Conservation (phyloP, 352 stramenopile species). For the Salisapilia sapeloensis region DNA sequence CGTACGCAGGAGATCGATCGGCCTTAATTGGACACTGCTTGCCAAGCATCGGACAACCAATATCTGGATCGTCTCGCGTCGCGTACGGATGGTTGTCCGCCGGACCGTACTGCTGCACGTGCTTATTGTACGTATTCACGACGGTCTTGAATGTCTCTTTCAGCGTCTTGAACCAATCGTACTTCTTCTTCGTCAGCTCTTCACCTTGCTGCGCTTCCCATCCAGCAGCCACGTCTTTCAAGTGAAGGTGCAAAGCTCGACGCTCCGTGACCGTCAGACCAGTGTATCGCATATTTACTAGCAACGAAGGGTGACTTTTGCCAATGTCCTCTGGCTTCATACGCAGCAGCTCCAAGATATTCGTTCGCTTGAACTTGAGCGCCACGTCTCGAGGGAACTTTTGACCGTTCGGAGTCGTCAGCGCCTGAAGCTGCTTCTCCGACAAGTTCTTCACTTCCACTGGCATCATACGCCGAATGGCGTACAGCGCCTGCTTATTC, state of each 20-base stretch:
- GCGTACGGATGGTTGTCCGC: conserved; percentile 79
- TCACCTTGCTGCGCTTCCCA: conserved; percentile 84
- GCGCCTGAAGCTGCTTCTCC: conserved; percentile 62
- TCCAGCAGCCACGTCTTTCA: conserved; percentile 62
- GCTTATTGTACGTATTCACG: conserved; percentile 80
- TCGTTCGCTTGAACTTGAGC: conserved; percentile 86
- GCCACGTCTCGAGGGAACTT: conserved; percentile 62
- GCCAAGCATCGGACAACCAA: conserved; percentile 75
- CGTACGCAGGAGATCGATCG: conserved; percentile 55
- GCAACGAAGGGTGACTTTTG: conserved; percentile 76
- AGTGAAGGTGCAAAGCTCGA: conserved; percentile 76
- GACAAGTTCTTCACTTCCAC: conserved; percentile 85
- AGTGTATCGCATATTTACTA: conserved; percentile 84
- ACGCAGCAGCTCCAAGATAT: conserved; percentile 81
- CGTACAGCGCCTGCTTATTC: conserved; percentile 79
- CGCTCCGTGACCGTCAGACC: conserved; percentile 83
- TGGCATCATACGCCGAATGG: conserved; percentile 84
- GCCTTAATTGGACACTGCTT: conserved; percentile 86
- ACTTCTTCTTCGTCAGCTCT: conserved; percentile 87
- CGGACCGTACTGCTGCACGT: conserved; percentile 83
- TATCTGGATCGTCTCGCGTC: conserved; percentile 63
- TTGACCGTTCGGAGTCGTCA: conserved; percentile 55
- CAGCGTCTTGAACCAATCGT: conserved; percentile 84
- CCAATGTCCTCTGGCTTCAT: conserved; percentile 77
- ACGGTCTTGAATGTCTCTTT: conserved; percentile 88